Percentiles rank a stretch among this genome's conserved stretches.
These are phyloP conservation scores for Westerdykella ornata DNA, from an alignment of 2,329 filamentous ascomycete genomes.

Conservation along the genomic window DNA sequence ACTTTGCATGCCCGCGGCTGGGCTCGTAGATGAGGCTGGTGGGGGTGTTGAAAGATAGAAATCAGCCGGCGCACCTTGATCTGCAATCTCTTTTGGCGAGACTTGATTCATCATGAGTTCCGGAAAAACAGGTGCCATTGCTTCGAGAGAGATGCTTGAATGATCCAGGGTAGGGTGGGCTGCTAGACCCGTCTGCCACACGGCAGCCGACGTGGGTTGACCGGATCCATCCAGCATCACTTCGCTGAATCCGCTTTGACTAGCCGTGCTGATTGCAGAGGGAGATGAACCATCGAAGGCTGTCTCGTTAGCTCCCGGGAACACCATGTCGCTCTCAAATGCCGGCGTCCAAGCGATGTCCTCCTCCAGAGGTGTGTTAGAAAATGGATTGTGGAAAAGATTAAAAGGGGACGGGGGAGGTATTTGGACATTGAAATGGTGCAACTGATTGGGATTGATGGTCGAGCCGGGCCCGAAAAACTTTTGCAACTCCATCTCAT, in stretches of 20 bases:
- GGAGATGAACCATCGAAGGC: conserved; percentile 90
- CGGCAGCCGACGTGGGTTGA: conserved; percentile 31
- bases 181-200: conserved; percentile 49
- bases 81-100: conserved; percentile 67
- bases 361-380: conserved; percentile 59
- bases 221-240: conserved; percentile 73
- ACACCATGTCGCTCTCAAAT: conserved; percentile 61
- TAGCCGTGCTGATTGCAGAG: conserved; percentile 90
- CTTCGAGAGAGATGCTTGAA: conserved; percentile 67
- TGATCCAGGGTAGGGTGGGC: conserved; percentile 59
- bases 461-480: conserved; percentile 62
- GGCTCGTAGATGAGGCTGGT: conserved; percentile 62
- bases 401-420: conserved; percentile 47
- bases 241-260: conserved; percentile 85
- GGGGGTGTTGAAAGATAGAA: conserved; percentile 74
- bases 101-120: conserved; percentile 61
- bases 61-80: conserved; percentile 62
- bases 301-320: conserved; percentile 59
- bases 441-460: conserved; percentile 62
- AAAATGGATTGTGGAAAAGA: conserved; percentile 46
- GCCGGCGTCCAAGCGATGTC: conserved; percentile 83
- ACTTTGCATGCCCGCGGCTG: conserved; percentile 59
- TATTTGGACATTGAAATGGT: conserved; percentile 76
- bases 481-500: conserved; percentile 62
- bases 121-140: conserved; percentile 66